Conservation (phyloP, 2,329 filamentous ascomycete species). For the Aciculosporium take region DNA sequence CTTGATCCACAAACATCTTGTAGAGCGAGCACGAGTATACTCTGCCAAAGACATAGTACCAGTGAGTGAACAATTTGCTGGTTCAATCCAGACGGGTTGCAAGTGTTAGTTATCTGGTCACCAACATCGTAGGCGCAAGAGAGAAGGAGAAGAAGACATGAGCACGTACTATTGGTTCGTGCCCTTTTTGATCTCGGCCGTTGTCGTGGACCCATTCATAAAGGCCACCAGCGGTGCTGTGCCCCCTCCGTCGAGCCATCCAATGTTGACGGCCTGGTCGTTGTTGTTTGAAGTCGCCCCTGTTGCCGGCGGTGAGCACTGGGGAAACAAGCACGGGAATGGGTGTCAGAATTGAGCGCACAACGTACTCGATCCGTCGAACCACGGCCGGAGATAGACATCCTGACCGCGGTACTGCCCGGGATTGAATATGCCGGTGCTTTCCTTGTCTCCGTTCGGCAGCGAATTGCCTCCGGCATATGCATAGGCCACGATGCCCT, state of each 20-base stretch:
- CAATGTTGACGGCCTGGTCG: conserved; percentile 11
- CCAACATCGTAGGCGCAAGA: no score
- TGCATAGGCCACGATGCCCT: conserved; percentile 16
- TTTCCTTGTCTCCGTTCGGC: conserved; percentile 7
- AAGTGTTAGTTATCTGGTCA: background rate
- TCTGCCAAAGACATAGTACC: conserved; percentile 15
- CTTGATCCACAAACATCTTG: conserved; percentile 8
- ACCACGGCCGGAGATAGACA: conserved; percentile 16
- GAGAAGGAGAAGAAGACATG: background rate
- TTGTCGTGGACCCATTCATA: conserved; percentile 11
- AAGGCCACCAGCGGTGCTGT: conserved; percentile 12
- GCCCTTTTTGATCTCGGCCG: conserved; percentile 10
- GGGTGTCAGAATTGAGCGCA: background rate
- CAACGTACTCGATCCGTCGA: conserved; percentile 16
- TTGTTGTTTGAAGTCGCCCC: conserved; percentile 16
- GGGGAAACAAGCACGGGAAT: background rate
- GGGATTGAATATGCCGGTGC: conserved; percentile 17
- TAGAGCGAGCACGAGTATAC: conserved; percentile 14
- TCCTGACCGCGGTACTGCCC: conserved; percentile 11
- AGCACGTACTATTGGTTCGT: conserved; percentile 17
- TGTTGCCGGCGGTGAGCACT: background rate
- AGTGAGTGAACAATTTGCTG: conserved; percentile 17
- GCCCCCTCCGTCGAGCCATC: conserved; percentile 20
- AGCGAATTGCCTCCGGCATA: conserved; percentile 14
- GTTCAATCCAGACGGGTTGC: background rate